Evolutionary conservation across 192 early-diverging fungal species (phyloP).

Genomic region (Anaeromyces robustus): DNA sequence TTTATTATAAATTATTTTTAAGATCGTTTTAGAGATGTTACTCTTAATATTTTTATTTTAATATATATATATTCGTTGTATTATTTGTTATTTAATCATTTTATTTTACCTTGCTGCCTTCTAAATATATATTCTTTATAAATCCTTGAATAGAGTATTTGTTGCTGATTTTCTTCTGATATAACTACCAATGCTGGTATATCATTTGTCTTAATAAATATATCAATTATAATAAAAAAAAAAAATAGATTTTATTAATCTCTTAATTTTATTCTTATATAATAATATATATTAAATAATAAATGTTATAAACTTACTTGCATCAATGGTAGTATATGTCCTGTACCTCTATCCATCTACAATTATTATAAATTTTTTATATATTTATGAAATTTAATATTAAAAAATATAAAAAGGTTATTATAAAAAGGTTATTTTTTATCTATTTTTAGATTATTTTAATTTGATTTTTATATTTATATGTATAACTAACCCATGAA

Average conservation of each 20-base stretch:
- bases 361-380: neutral
- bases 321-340: neutral
- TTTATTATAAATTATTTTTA: constrained; percentile 7
- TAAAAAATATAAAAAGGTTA: too few species aligned
- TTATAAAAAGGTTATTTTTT: too few species aligned
- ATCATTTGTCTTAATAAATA: neutral
- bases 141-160: constrained; percentile 58
- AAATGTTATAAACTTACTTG: neutral
- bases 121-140: constrained; percentile 56
- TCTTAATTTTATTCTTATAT: too few species aligned
- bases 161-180: neutral
- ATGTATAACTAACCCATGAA: neutral
- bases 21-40: too few species aligned
- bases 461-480: too few species aligned
- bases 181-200: neutral
- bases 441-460: too few species aligned
- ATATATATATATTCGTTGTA: neutral
- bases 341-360: neutral
- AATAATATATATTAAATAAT: too few species aligned
- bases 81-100: neutral
- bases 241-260: too few species aligned
- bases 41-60: neutral
- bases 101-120: constrained; percentile 63
- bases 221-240: too few species aligned
- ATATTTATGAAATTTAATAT: too few species aligned